Base-by-base conservation (phyloP, 805 yeast species). In the Ogataea neopini region DNA sequence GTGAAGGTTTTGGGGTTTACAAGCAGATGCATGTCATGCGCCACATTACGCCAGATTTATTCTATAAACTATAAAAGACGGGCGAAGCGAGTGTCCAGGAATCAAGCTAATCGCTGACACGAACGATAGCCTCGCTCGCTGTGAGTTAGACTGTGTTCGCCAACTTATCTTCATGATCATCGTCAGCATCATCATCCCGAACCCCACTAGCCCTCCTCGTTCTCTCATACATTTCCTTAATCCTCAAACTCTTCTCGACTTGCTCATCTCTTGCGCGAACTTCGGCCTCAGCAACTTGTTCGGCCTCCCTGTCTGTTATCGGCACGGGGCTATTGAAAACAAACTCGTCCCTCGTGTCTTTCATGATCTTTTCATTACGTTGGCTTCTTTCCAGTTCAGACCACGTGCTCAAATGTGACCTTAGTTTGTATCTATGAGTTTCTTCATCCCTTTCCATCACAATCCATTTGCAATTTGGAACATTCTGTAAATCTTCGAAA, bases 381-480 rank as follows among this genome's bases (percentile, higher is more conserved):
- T 54, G 51, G 6, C 44, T 49, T 30, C 45, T 53, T 11, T 76
- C 74, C 19, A 77, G 52, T 53, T 80, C 88, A 44, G 79, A 81
- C 96, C 96, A 89, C 22, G 86, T 84, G 34, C 75, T 76, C 52
- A 91, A 59, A 33, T 74, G 77, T 0, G 92, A 85, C 54, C 77
- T 69, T 44, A 90, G 69, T 33, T 61, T 62, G 61, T 83, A 90
- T 50, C 79, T 73, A 18, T 76, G 76, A 0, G 71, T 71, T 4
- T 70, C 69, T 6, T 62, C 67, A 47, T 75, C 72, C 48, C 76
- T 74, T 60, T 86, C 88, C 95, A 90, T 86, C 26, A 85, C 80
- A 34, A 91, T 72, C 63, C 87, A 83, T 53, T 84, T 81, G 59
- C 97, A 92, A 63, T 91, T 94, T 1, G 89, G 89, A 13, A 91